phyloP scores from a whole-genome alignment of 1,139 yeast genomes.

The Geotrichum europaeum region DNA sequence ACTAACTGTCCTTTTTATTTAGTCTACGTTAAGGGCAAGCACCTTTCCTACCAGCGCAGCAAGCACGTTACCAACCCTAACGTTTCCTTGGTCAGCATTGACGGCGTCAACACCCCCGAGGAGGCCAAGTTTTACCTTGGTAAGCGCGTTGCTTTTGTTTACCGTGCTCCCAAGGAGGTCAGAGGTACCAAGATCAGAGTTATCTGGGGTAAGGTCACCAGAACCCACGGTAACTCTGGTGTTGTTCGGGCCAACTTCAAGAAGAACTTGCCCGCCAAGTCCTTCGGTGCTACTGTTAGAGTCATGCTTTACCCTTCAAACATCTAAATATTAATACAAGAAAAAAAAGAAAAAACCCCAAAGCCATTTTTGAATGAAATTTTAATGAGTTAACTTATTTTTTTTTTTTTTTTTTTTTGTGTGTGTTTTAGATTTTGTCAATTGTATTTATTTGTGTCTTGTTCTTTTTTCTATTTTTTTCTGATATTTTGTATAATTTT shows the following conservation, averaged over 20 bases:
- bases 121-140: conserved; percentile 99
- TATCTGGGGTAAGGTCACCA: conserved; percentile 91
- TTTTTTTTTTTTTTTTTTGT: background rate
- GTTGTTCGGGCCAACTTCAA: conserved; percentile 98
- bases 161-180: conserved; percentile 97
- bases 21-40: conserved; percentile 99
- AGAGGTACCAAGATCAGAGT: conserved; percentile 99
- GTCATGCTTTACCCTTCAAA: conserved; percentile 99
- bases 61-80: conserved; percentile 98
- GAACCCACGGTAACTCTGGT: conserved; percentile 99
- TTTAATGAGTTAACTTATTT: background rate
- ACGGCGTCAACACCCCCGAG: conserved; percentile 85
- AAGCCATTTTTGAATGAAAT: background rate
- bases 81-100: conserved; percentile 92
- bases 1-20: conserved; percentile 19
- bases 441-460: background rate
- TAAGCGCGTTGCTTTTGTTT: conserved; percentile 98
- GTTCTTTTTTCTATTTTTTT: background rate
- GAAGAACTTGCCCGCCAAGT: conserved; percentile 98
- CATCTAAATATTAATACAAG: conserved; percentile 56
- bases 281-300: conserved; percentile 99
- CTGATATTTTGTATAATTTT: background rate
- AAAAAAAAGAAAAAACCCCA: background rate
- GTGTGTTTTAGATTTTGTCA: background rate
- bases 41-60: conserved; percentile 99